Conservation (phyloP, 768 basidiomycete genomes). For the Cyathus striatus region DNA sequence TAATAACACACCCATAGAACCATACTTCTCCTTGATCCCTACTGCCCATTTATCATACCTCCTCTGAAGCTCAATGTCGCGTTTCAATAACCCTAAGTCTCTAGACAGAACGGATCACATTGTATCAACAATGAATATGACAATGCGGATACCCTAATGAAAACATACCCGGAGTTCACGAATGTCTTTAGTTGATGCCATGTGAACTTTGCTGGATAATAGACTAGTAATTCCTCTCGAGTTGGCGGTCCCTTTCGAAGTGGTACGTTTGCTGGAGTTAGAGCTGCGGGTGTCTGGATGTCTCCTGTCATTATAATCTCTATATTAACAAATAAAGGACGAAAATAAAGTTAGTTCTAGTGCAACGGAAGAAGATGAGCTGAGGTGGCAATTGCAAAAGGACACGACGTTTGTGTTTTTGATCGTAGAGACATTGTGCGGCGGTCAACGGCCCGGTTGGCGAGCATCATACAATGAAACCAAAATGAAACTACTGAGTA, state of each 20-base stretch:
- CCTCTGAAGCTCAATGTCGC: constrained; percentile 62
- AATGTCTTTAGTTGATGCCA: constrained; percentile 75
- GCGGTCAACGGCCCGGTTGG: too few species aligned
- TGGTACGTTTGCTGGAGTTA: constrained; percentile 23
- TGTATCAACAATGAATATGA: constrained; percentile 1
- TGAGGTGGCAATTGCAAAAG: too few species aligned
- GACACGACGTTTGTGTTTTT: too few species aligned
- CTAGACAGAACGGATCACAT: constrained; percentile 31
- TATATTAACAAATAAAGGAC: too few species aligned
- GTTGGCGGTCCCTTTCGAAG: constrained; percentile 63
- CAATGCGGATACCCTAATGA: not conserved
- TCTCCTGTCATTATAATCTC: too few species aligned
- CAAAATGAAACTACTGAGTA: too few species aligned
- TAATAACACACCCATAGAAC: constrained; percentile 56
- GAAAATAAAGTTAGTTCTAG: too few species aligned
- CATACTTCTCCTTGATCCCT: constrained; percentile 53
- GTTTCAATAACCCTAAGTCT: constrained; percentile 76
- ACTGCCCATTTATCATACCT: constrained; percentile 59
- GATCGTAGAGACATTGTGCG: too few species aligned
- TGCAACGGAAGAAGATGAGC: too few species aligned
- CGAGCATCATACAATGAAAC: too few species aligned
- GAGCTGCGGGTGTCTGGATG: too few species aligned
- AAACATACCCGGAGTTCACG: constrained; percentile 64
- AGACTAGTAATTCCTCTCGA: constrained; percentile 52
- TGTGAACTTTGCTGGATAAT: constrained; percentile 75